Evolutionary conservation across 768 basidiomycete species (phyloP).

Genomic region (Phlebiopsis gigantea): DNA sequence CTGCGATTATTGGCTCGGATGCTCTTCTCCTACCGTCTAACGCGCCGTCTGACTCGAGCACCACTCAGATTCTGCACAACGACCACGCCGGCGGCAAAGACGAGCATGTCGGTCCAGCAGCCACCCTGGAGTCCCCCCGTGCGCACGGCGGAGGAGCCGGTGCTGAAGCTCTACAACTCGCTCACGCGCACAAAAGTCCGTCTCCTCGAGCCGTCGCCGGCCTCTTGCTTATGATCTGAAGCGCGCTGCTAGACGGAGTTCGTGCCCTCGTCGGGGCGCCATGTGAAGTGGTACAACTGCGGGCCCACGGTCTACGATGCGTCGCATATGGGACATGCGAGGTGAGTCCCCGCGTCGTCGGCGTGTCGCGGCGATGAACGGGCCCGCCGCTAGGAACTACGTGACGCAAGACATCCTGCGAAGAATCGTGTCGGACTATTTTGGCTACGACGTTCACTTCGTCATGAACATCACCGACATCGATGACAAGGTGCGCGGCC

Average conservation of each 20-base stretch:
- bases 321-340: slow-evolving; percentile 97
- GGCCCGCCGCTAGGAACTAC: slow-evolving; percentile 66
- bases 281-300: slow-evolving; percentile 98
- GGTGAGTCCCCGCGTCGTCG: slow-evolving; percentile 43
- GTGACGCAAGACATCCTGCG: slow-evolving; percentile 91
- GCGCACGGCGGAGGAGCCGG: slow-evolving; percentile 50
- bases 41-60: neutral
- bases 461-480: slow-evolving; percentile 99
- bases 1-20: neutral
- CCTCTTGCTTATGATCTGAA: slow-evolving; percentile 1
- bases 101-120: slow-evolving; percentile 53
- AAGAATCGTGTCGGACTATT: slow-evolving; percentile 90
- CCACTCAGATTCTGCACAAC: neutral
- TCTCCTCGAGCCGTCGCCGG: slow-evolving; percentile 13
- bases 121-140: slow-evolving; percentile 47
- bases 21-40: neutral
- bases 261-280: slow-evolving; percentile 57
- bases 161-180: slow-evolving; percentile 87
- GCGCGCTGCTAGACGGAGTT: slow-evolving; percentile 59
- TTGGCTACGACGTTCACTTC: slow-evolving; percentile 96
- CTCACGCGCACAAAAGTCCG: slow-evolving; percentile 83
- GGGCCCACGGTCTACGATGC: slow-evolving; percentile 99
- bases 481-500: slow-evolving; percentile 82
- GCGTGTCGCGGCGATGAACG: neutral
- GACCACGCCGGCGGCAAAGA: neutral